These are phyloP conservation scores for Chimonanthus praecox DNA, from an alignment of 164 flowering plant species.

Conservation along the genomic window DNA sequence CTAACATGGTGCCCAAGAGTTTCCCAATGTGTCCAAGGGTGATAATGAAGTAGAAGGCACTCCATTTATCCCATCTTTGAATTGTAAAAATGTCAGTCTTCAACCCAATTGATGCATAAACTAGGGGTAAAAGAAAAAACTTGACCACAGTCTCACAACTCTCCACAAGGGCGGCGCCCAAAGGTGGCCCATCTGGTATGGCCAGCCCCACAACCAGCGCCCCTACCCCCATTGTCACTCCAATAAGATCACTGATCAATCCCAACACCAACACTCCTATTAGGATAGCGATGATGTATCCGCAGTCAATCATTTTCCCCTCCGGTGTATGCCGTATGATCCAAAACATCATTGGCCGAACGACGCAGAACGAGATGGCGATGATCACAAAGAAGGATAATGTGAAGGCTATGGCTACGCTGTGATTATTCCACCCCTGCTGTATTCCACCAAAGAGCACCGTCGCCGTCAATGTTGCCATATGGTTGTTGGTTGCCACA, in stretches of 20 bases:
- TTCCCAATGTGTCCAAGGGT: not conserved
- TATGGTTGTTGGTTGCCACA: constrained; percentile 26
- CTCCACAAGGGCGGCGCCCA: constrained; percentile 18
- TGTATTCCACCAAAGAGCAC: constrained; percentile 1
- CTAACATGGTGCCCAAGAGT: not conserved
- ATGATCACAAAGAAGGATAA: not conserved
- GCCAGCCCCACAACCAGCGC: not conserved
- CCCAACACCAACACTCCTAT: not conserved
- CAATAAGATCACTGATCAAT: not conserved
- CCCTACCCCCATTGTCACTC: not conserved
- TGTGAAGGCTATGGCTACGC: not conserved
- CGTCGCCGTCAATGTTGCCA: constrained; percentile 18
- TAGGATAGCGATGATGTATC: not conserved
- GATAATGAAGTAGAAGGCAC: not conserved
- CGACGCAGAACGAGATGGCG: not conserved
- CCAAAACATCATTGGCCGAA: not conserved
- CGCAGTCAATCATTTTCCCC: not conserved
- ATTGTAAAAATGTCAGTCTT: not conserved
- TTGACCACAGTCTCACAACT: constrained; percentile 8
- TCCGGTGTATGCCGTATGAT: not conserved
- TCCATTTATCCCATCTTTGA: too few species aligned
- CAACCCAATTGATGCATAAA: not conserved
- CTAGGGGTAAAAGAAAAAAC: constrained; percentile 10
- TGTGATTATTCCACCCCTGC: not conserved
- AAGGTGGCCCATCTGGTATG: constrained; percentile 18